Percentiles rank a stretch among this genome's conserved stretches.
Evolutionary conservation across 257 asterid genomes (phyloP).

Genomic region (Solanum pennellii): DNA sequence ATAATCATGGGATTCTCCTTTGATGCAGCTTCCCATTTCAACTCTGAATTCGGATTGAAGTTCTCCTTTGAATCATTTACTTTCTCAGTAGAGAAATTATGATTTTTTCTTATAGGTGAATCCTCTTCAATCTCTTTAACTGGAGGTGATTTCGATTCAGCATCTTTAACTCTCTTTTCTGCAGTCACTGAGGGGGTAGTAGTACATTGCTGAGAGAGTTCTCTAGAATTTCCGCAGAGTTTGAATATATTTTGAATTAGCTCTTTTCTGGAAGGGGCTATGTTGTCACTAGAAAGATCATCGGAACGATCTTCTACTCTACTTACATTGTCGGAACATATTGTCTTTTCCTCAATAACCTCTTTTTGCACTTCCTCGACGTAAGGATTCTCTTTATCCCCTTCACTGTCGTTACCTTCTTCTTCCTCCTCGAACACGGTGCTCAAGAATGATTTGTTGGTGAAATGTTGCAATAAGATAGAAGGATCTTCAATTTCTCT

Average conservation of each 20-base stretch:
- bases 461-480: slow-evolving; percentile 4
- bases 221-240: slow-evolving; percentile 57
- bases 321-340: background rate
- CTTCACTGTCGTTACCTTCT: slow-evolving; percentile 46
- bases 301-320: background rate
- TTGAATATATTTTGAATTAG: slow-evolving; percentile 65
- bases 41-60: slow-evolving; percentile 2
- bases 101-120: background rate
- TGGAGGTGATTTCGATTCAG: background rate
- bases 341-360: slow-evolving; percentile 63
- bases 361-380: slow-evolving; percentile 76
- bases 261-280: slow-evolving; percentile 23
- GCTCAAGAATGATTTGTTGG: slow-evolving; percentile 44
- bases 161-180: background rate
- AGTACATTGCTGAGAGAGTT: slow-evolving; percentile 18
- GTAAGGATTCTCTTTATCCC: slow-evolving; percentile 21
- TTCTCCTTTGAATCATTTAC: slow-evolving; percentile 29
- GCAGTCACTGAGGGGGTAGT: slow-evolving; percentile 10
- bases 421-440: slow-evolving; percentile 81
- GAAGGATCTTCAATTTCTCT: slow-evolving; percentile 21
- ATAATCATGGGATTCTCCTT: slow-evolving; percentile 65
- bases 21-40: slow-evolving; percentile 79
- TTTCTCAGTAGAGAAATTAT: slow-evolving; percentile 4
- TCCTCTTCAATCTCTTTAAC: slow-evolving; percentile 2
- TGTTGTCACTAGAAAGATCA: slow-evolving; percentile 17